A percentile compares a stretch with the other conserved stretches of the same genome.
Conservation (phyloP, 495 filamentous ascomycete species). For the Xylaria grammica region DNA sequence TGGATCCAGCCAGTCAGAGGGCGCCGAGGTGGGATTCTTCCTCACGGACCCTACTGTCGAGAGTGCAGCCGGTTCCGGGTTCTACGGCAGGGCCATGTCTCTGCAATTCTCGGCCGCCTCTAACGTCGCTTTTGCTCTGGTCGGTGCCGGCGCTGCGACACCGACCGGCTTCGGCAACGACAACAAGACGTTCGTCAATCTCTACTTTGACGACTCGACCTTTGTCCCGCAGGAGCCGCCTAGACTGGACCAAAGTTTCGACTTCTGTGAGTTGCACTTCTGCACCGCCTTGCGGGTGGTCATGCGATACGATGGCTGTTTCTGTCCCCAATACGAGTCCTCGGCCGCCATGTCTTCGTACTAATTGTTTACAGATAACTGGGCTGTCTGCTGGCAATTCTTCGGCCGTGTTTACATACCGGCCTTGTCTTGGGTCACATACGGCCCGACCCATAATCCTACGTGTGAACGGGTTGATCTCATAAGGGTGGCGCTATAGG, state of each 20-base stretch:
- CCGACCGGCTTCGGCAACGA: background rate
- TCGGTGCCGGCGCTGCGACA: background rate
- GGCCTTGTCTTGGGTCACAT: background rate
- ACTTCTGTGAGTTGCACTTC: constrained; percentile 1
- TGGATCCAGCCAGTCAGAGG: background rate
- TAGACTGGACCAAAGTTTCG: background rate
- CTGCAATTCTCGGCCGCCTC: background rate
- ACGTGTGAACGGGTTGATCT: constrained; percentile 17
- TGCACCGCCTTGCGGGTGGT: too few species aligned
- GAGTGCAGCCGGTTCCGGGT: background rate
- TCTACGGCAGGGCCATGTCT: constrained; percentile 1
- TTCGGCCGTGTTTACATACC: background rate
- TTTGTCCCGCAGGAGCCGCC: background rate
- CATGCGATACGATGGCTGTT: too few species aligned
- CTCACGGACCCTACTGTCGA: background rate
- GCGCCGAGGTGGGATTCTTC: background rate
- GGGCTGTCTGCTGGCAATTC: constrained; percentile 14
- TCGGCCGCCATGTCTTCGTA: background rate
- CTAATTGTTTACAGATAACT: background rate
- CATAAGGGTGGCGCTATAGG: background rate
- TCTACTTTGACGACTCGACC: background rate
- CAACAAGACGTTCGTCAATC: background rate
- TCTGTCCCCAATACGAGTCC: too few species aligned
- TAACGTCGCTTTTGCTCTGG: constrained; percentile 4
- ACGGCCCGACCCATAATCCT: constrained; percentile 8